Base-by-base conservation (phyloP, 2,329 filamentous ascomycete genomes). In the Aspergillus arachidicola region DNA sequence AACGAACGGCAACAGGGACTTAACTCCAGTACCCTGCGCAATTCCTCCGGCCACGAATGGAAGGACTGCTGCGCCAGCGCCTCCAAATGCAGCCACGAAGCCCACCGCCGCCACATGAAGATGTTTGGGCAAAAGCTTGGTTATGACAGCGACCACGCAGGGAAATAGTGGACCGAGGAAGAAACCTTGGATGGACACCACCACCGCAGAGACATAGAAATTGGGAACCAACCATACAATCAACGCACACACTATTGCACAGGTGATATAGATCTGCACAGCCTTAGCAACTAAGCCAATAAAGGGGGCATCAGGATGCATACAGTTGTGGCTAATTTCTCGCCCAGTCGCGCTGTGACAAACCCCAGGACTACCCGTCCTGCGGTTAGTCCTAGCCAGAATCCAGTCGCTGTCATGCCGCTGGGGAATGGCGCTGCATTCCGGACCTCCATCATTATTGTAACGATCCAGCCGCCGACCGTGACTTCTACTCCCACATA, bases 161-260 rank as follows among this genome's bases (percentile, higher is more conserved):
- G 91, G 91, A 72, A 94, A 94, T n/a, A 94, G 76, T 0, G 92
- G 92, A 0, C 92, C 92, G 0, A 94, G 82, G 71, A 94, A 92
- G 81, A 94, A 91, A 0, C 92, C 92, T 62, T 92, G 83, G 0
- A 93, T 77, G 0, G 86, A 82, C 23, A 93, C 89, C 36, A 90
- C 88, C n/a, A 93, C 82, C 12, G 90, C 88, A 0, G 89, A 91
- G 30, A 91, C 89, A 64, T 90, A 84, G 72, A 94, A 92, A 62
- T 86, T 86, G 0, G 91, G 91, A 0, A 95, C 88, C 6, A 93
- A 86, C 92, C 91, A 95, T 80, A 94, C 92, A 61, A 93, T 76
- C 3, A 94, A 79, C 73, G 93, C 84, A 38, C 93, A 82, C 0
- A 71, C 86, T 59, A 92, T 85, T 21, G 86, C 84, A 11, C 88